A percentile compares a stretch with the other conserved stretches of the same genome.
Evolutionary conservation across 768 basidiomycete species (phyloP).

Genomic region (Lentinula sp.): DNA sequence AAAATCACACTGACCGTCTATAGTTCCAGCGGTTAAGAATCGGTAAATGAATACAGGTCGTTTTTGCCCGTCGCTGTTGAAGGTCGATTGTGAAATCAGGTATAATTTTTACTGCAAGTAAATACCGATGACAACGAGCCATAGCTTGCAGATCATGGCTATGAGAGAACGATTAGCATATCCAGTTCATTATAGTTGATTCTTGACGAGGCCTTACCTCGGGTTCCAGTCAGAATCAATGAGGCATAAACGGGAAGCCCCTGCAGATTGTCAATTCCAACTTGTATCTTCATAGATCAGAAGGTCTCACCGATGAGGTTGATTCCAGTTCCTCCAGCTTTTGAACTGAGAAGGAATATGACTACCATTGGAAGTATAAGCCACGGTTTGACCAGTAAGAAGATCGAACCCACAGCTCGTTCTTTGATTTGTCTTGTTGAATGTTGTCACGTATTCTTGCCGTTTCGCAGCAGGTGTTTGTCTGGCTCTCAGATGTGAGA

Average conservation of each 20-base stretch:
- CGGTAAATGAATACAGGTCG: conserved; percentile 86
- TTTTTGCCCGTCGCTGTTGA: conserved; percentile 85
- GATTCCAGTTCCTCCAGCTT: conserved; percentile 92
- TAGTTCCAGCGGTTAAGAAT: conserved; percentile 80
- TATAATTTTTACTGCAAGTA: background rate
- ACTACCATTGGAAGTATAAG: conserved; percentile 35
- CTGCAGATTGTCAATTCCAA: conserved; percentile 18
- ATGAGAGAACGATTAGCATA: background rate
- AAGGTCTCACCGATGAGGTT: conserved; percentile 71
- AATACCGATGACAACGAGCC: conserved; percentile 90
- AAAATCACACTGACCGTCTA: conserved; percentile 58
- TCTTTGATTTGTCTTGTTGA: conserved; percentile 74
- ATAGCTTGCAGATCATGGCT: conserved; percentile 95
- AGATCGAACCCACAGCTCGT: conserved; percentile 54
- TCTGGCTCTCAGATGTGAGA: conserved; percentile 26
- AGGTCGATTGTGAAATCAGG: conserved; percentile 6
- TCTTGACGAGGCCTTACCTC: conserved; percentile 36
- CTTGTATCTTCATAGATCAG: background rate
- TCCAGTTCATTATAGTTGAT: background rate
- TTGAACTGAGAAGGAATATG: conserved; percentile 88
- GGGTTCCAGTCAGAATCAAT: conserved; percentile 96
- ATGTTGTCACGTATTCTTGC: conserved; percentile 82
- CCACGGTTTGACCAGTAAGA: background rate
- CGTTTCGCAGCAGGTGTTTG: conserved; percentile 72
- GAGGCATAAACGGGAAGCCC: conserved; percentile 78